phyloP scores from a whole-genome alignment of 345 rosid genomes.

The Arabis alpina region DNA sequence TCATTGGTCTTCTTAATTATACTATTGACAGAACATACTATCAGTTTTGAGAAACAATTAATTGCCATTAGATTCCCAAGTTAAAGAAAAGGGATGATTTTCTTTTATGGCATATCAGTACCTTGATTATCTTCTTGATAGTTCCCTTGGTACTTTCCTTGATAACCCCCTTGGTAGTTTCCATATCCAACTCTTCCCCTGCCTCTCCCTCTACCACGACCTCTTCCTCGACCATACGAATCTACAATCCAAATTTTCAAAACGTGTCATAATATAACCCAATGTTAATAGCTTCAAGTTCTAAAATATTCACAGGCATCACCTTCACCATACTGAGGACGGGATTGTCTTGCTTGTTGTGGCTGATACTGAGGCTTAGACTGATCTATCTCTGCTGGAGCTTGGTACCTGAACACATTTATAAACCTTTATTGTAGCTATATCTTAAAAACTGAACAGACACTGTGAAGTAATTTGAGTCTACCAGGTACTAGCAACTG shows the following conservation, averaged over 20 bases:
- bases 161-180: slow-evolving; percentile 47
- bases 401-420: slow-evolving; percentile 70
- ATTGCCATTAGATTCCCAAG: not conserved
- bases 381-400: slow-evolving; percentile 61
- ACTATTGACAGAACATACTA: not conserved
- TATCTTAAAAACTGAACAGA: not conserved
- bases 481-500: slow-evolving; percentile 3
- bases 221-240: slow-evolving; percentile 54
- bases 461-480: slow-evolving; percentile 4
- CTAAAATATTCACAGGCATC: slow-evolving; percentile 19
- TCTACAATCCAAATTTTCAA: slow-evolving; percentile 35
- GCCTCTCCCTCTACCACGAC: slow-evolving; percentile 53
- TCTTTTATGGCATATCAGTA: slow-evolving; percentile 14
- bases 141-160: slow-evolving; percentile 37
- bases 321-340: slow-evolving; percentile 67
- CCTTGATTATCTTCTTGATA: slow-evolving; percentile 47
- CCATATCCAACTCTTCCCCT: slow-evolving; percentile 52
- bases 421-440: slow-evolving; percentile 7
- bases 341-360: slow-evolving; percentile 58
- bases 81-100: not conserved
- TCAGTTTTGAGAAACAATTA: slow-evolving; percentile 2
- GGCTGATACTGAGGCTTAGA: slow-evolving; percentile 67
- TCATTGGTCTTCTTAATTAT: not conserved
- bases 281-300: not conserved
- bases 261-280: slow-evolving; percentile 10